phyloP scores from a whole-genome alignment of 768 basidiomycete genomes.

The Hypholoma sublateritium region DNA sequence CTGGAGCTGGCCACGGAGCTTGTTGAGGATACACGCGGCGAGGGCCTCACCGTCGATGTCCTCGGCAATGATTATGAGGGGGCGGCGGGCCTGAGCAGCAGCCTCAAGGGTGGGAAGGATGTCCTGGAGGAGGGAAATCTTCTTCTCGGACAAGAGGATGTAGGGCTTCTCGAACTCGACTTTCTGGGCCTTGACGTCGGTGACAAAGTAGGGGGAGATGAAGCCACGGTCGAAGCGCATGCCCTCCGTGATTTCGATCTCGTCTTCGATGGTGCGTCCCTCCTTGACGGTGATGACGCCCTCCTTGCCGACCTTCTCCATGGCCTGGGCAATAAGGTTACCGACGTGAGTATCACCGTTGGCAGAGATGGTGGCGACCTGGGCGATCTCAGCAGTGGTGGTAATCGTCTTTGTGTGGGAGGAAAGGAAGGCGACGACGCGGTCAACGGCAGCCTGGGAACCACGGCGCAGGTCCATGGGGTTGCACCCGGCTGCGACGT shows the following conservation, averaged over 20 bases:
- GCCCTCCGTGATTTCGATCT: constrained; percentile 99
- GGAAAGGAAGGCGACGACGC: constrained; percentile 89
- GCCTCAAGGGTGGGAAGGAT: constrained; percentile 90
- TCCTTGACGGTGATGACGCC: constrained; percentile 99
- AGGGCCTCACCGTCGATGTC: constrained; percentile 98
- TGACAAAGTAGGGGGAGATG: constrained; percentile 98
- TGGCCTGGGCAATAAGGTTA: constrained; percentile 93
- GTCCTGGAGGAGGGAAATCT: constrained; percentile 93
- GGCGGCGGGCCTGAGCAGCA: constrained; percentile 79
- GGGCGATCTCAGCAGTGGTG: constrained; percentile 95
- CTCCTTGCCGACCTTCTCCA: constrained; percentile 99
- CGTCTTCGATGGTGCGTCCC: constrained; percentile 96
- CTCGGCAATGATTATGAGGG: constrained; percentile 95
- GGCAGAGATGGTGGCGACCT: constrained; percentile 95
- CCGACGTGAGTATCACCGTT: constrained; percentile 86
- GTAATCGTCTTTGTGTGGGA: constrained; percentile 91
- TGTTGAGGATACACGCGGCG: constrained; percentile 98
- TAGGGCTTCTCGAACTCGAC: constrained; percentile 97
- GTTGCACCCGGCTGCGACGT: constrained; percentile 98
- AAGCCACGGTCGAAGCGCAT: constrained; percentile 99
- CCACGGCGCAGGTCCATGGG: constrained; percentile 99
- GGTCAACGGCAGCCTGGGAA: constrained; percentile 94
- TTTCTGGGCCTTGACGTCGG: constrained; percentile 94
- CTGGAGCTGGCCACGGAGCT: constrained; percentile 95
- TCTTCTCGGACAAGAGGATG: constrained; percentile 95